A percentile compares a stretch with the other conserved stretches of the same genome.
Evolutionary conservation across 805 yeast species (phyloP).

Genomic region (Deakozyma indianensis): DNA sequence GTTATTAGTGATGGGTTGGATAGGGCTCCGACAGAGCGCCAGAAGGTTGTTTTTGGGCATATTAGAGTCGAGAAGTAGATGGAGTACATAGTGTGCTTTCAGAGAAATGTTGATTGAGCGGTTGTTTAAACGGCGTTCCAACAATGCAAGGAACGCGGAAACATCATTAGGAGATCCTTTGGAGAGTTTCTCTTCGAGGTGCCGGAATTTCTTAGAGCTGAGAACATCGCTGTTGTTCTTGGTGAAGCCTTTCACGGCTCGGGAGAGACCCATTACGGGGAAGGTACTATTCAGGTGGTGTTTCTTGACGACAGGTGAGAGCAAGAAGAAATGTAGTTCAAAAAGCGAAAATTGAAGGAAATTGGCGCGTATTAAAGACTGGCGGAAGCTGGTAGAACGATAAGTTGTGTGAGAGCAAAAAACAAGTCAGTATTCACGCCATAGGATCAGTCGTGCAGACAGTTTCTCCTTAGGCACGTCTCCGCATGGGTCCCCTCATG

Average conservation of each 20-base stretch:
- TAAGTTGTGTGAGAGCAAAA: no score
- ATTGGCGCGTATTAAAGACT: no score
- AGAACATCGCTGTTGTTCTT: constrained; percentile 3
- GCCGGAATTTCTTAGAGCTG: neutral
- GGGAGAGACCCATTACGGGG: neutral
- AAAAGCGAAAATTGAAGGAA: no score
- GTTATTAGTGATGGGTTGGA: neutral
- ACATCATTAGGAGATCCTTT: constrained; percentile 1
- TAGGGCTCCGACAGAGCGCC: neutral
- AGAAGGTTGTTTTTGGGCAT: neutral
- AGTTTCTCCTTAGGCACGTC: no score
- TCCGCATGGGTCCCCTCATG: no score
- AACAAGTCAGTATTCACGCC: no score
- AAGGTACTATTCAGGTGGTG: no score
- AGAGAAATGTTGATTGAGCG: constrained; percentile 2
- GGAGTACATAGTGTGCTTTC: constrained; percentile 10
- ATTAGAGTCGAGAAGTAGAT: constrained; percentile 3
- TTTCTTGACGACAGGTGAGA: no score
- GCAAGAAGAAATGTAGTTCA: no score
- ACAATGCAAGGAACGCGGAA: constrained; percentile 3
- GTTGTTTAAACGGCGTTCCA: constrained; percentile 5
- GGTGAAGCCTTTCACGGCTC: constrained; percentile 5
- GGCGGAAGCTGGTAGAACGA: no score
- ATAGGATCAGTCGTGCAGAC: no score
- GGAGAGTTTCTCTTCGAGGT: neutral